Percentiles rank a stretch among this genome's conserved stretches.
Evolutionary conservation across 371 early-diverging fungal species (phyloP).

Genomic region (Conidiobolus coronatus): DNA sequence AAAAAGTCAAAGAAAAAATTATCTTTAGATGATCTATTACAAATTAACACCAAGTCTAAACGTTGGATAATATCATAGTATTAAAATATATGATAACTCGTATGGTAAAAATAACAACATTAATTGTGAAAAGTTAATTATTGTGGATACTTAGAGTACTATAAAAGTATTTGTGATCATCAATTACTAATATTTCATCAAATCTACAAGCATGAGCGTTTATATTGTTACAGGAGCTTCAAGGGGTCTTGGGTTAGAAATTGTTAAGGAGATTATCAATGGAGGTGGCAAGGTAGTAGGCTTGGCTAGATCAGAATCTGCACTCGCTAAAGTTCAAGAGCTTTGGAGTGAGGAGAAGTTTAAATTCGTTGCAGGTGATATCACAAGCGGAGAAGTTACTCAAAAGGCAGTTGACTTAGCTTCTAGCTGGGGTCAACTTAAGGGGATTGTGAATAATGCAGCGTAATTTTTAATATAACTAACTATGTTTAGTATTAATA

Average conservation of each 20-base stretch:
- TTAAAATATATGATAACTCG: too few species aligned
- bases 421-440: constrained; percentile 10
- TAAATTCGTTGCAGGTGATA: constrained; percentile 12
- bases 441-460: constrained; percentile 29
- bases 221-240: constrained; percentile 32
- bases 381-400: constrained; percentile 8
- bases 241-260: constrained; percentile 19
- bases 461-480: constrained; percentile 6
- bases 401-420: constrained; percentile 5
- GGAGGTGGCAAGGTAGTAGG: constrained; percentile 12
- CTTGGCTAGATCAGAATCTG: constrained; percentile 10
- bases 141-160: too few species aligned
- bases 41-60: too few species aligned
- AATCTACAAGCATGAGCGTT: too few species aligned
- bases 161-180: too few species aligned
- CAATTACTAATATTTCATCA: too few species aligned
- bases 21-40: too few species aligned
- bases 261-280: constrained; percentile 9
- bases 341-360: constrained; percentile 3
- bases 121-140: too few species aligned
- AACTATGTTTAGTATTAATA: too few species aligned
- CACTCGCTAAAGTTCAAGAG: not conserved
- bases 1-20: too few species aligned
- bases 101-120: too few species aligned
- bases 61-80: too few species aligned